Base-by-base conservation (phyloP, 1,284 basidiomycete genomes). In the Amylostereum areolatum region DNA sequence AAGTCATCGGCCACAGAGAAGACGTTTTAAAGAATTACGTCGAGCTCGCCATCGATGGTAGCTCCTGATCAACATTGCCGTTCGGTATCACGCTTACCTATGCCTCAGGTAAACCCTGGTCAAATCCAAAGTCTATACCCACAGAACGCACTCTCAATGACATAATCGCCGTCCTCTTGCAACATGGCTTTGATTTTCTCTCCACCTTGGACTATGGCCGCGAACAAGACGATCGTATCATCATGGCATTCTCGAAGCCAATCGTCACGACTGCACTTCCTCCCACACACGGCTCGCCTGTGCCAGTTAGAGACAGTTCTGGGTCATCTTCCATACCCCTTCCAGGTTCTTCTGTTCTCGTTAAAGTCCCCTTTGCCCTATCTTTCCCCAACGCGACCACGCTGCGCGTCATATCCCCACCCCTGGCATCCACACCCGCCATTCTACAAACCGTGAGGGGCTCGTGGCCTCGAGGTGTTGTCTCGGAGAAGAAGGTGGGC, bases 401-500 rank as follows among this genome's bases (percentile, higher is more conserved):
- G 43, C 72, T 89, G 63, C 81, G 84, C 45, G 87, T 89, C 46
- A 80, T 89, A 47, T 73, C 77, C 28, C 85, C 86, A 27, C 86
- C 86, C 25, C 71, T 89, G 29, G 76, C 83, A 55, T 76, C 78
- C 34, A 89, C 86, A 5, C 86, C 86, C 11, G 87, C 85, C 48
- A 87, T 89, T 50, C 71, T 89, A 24, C 81, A 85, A 60, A 82
- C 85, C n/a, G 85, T 89, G 11, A 75, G 87, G 51, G 75, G 72
- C 8, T 78, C 87, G 18, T 89, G 86, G 87, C 86, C 87, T 18
- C 74, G 85, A 56, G 87, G 86, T 24, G 83, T 89, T 10, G 76
- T 83, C 6, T 79, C 79, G 1, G 86, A 89, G 64, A 86, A 83
- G 71, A 89, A 84, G 60, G 71, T 87, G 1, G 81, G 78, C 8